Percentiles rank a stretch among this genome's conserved stretches.
Conservation (phyloP, 2,329 filamentous ascomycete species). For the Colletotrichum sp. region DNA sequence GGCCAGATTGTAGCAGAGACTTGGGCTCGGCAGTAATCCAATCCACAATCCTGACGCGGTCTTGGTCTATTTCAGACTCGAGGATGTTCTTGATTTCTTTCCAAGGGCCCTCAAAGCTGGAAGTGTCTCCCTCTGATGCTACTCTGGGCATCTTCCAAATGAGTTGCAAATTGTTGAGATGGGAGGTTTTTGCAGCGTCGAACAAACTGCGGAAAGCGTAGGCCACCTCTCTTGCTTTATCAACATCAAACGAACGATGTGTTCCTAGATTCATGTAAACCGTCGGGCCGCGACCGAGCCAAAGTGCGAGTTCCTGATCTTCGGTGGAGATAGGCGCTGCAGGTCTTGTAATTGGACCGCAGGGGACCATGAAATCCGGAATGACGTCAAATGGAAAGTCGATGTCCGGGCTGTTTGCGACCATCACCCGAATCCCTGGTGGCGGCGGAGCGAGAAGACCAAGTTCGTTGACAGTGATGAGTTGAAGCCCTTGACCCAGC, state of each 20-base stretch:
- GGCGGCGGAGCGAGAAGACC: not conserved
- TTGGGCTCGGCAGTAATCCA: not conserved
- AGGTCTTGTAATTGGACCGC: slow-evolving; percentile 52
- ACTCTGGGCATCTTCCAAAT: not conserved
- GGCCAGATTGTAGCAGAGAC: not conserved
- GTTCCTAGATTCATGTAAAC: slow-evolving; percentile 54
- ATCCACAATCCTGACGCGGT: not conserved
- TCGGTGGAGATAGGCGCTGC: slow-evolving; percentile 37
- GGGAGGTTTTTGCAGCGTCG: not conserved
- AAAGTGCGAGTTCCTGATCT: slow-evolving; percentile 46
- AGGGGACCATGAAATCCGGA: not conserved
- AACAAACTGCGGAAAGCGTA: slow-evolving; percentile 40
- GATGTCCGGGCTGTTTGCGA: not conserved
- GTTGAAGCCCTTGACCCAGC: not conserved
- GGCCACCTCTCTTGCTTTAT: slow-evolving; percentile 38
- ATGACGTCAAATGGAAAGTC: not conserved
- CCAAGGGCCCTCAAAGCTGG: not conserved
- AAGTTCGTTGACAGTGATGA: not conserved
- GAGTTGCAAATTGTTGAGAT: not conserved
- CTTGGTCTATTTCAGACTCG: not conserved
- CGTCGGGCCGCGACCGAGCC: slow-evolving; percentile 47
- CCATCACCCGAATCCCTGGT: not conserved
- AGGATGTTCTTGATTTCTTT: not conserved
- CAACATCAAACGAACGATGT: slow-evolving; percentile 34
- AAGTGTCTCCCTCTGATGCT: not conserved